Evolutionary conservation across 805 yeast genomes (phyloP).

Genomic region (Candida alai): DNA sequence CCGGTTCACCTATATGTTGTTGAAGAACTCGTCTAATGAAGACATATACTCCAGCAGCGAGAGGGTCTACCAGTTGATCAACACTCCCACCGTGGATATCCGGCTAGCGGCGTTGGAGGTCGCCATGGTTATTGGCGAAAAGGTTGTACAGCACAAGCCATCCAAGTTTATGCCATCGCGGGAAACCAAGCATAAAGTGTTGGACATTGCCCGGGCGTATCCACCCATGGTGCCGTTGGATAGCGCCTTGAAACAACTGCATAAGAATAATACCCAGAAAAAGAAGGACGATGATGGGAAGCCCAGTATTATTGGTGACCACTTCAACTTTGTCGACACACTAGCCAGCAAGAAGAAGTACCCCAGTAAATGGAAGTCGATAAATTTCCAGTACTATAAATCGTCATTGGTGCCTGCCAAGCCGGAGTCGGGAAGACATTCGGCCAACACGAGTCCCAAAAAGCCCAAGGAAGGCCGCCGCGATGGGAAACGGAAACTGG

Average conservation of each 20-base stretch:
- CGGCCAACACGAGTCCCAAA: conserved; percentile 8
- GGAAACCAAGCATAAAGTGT: conserved; percentile 40
- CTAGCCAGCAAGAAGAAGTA: conserved; percentile 37
- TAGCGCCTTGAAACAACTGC: conserved; percentile 22
- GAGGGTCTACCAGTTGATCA: conserved; percentile 53
- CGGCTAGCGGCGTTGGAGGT: conserved; percentile 59
- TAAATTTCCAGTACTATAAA: conserved; percentile 51
- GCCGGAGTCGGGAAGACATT: conserved; percentile 12
- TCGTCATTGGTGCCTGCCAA: conserved; percentile 9
- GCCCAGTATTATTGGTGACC: conserved; percentile 30
- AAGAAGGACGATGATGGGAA: conserved; percentile 13
- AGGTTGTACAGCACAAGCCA: conserved; percentile 47
- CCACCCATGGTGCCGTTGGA: conserved; percentile 46
- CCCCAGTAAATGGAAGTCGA: conserved; percentile 54
- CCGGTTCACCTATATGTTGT: conserved; percentile 55
- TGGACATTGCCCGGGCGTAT: conserved; percentile 50
- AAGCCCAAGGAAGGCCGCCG: conserved; percentile 3
- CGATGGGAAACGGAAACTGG: conserved; percentile 4
- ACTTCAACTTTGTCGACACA: conserved; percentile 46
- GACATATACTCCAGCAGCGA: conserved; percentile 63
- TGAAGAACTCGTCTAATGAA: conserved; percentile 66
- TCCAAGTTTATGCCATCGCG: conserved; percentile 43
- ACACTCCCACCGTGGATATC: conserved; percentile 56
- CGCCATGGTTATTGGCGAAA: conserved; percentile 56
- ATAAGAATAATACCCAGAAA: conserved; percentile 7